A percentile compares a stretch with the other conserved stretches of the same genome.
Evolutionary conservation across 805 yeast species (phyloP).

Genomic region (Lipomyces kockii): DNA sequence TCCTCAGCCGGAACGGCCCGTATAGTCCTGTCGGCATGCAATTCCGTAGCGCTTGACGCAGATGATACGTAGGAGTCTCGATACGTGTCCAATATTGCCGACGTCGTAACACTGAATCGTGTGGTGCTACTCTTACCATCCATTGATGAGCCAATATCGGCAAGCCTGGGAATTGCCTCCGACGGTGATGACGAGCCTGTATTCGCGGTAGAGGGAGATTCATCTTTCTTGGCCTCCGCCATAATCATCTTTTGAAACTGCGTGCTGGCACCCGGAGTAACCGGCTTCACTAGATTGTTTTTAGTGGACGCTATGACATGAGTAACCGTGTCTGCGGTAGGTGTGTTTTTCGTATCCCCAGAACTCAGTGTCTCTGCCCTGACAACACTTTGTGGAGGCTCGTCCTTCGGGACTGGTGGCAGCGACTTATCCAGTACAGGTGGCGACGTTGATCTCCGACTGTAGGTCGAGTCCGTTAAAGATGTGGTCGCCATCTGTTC

Average conservation of each 20-base stretch:
- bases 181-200: background rate
- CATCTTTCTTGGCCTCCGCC: background rate
- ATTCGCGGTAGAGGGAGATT: background rate
- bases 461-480: background rate
- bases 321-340: background rate
- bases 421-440: background rate
- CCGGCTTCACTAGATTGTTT: background rate
- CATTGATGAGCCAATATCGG: background rate
- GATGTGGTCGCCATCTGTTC: background rate
- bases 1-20: background rate
- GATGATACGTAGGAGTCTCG: slow-evolving; percentile 1
- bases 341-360: background rate
- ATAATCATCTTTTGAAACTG: background rate
- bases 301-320: background rate
- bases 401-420: background rate
- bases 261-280: background rate
- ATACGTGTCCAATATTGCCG: slow-evolving; percentile 14
- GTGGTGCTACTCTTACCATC: background rate
- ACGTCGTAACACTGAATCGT: slow-evolving; percentile 2
- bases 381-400: background rate
- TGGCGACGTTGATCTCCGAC: background rate
- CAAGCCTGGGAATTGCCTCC: background rate
- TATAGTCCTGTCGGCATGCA: background rate
- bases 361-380: background rate
- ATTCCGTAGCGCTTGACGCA: background rate